Conservation (phyloP, 1,139 yeast species). For the Meyerozyma carpophila region DNA sequence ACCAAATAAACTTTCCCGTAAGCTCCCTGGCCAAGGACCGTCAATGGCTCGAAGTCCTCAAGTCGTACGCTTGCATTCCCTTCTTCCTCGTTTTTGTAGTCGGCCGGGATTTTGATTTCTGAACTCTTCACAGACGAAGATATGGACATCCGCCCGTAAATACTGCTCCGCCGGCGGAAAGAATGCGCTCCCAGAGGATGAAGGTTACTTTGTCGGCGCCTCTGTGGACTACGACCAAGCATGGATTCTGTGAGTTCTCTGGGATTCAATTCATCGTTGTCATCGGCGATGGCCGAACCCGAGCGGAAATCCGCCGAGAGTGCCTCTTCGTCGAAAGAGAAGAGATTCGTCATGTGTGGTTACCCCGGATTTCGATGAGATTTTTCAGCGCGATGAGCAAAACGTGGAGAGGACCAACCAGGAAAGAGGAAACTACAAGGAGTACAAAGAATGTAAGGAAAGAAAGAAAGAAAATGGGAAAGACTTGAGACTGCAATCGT, state of each 20-base stretch:
- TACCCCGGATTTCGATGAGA: slow-evolving; percentile 1
- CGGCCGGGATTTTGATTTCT: slow-evolving; percentile 17
- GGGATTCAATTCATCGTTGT: slow-evolving; percentile 3
- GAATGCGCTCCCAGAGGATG: not conserved
- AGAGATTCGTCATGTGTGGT: slow-evolving; percentile 6
- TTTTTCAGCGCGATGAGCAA: not conserved
- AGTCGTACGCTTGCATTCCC: slow-evolving; percentile 11
- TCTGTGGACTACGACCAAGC: not conserved
- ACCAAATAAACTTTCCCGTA: slow-evolving; percentile 39
- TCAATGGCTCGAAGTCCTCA: slow-evolving; percentile 31
- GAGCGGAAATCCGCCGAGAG: slow-evolving; percentile 7
- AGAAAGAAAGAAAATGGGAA: not conserved
- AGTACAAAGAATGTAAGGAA: not conserved
- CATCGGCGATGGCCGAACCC: slow-evolving; percentile 3
- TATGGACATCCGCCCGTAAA: slow-evolving; percentile 20
- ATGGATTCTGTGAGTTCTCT: slow-evolving; percentile 3
- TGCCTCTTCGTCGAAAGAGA: slow-evolving; percentile 20
- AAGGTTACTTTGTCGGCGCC: not conserved
- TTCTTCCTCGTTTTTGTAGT: slow-evolving; percentile 11
- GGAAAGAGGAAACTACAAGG: not conserved
- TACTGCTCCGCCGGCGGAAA: slow-evolving; percentile 15
- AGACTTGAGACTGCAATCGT: too few species aligned
- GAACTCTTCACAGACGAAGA: slow-evolving; percentile 13
- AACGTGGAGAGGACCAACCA: not conserved
- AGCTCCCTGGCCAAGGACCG: slow-evolving; percentile 39